phyloP scores from a whole-genome alignment of 768 basidiomycete species.

The Boletellus ananiceps region DNA sequence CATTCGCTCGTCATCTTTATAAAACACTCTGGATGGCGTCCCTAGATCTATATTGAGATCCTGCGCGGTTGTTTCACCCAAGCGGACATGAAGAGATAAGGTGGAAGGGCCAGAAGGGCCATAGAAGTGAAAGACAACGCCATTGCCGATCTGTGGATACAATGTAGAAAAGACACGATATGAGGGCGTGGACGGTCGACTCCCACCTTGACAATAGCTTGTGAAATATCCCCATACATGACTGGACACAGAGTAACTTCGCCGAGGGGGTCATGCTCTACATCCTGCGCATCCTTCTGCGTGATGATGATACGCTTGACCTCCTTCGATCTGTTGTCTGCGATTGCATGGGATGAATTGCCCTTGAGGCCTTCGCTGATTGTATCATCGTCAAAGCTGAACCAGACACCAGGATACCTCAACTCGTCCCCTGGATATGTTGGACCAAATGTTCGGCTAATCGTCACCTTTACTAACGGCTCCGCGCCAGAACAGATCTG shows the following conservation, averaged over 20 bases:
- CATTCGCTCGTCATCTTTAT: constrained; percentile 89
- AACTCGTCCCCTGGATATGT: constrained; percentile 77
- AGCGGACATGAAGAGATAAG: constrained; percentile 49
- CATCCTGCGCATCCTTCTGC: constrained; percentile 58
- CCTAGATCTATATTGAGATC: constrained; percentile 78
- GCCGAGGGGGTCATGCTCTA: constrained; percentile 62
- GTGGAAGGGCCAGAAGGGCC: constrained; percentile 41
- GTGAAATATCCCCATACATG: constrained; percentile 70
- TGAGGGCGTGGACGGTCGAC: background rate
- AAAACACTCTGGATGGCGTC: constrained; percentile 68
- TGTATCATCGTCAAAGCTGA: constrained; percentile 76
- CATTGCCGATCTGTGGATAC: constrained; percentile 57
- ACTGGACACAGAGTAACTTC: constrained; percentile 60
- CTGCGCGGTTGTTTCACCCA: constrained; percentile 79
- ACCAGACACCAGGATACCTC: constrained; percentile 79
- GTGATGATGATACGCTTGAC: constrained; percentile 72
- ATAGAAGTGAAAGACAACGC: constrained; percentile 65
- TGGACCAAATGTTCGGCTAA: constrained; percentile 74
- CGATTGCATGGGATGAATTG: constrained; percentile 28
- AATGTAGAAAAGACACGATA: background rate
- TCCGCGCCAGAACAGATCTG: constrained; percentile 60
- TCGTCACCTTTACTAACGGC: constrained; percentile 56
- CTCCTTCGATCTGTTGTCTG: constrained; percentile 65
- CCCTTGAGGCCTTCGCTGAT: constrained; percentile 52
- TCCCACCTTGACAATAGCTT: constrained; percentile 63